Evolutionary conservation across 768 basidiomycete genomes (phyloP).

Genomic region (Nidula microcarpa): DNA sequence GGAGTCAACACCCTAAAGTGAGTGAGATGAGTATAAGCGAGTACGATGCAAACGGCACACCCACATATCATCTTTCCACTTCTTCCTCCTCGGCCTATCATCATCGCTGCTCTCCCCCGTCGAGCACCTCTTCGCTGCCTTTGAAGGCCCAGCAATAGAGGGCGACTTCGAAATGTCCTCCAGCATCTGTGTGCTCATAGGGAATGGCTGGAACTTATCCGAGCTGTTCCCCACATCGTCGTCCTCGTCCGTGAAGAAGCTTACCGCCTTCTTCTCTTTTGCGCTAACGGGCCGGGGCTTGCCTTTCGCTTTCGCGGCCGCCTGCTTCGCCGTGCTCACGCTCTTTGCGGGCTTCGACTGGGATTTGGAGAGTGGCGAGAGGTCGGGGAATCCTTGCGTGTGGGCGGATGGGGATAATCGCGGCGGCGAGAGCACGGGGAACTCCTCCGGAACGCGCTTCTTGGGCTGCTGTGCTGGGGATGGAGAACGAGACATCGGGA

Average conservation of each 20-base stretch:
- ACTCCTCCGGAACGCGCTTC: neutral
- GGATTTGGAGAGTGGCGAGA: neutral
- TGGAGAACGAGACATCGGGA: conserved; percentile 7
- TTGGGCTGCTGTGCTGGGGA: neutral
- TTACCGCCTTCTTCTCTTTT: neutral
- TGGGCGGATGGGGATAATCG: neutral
- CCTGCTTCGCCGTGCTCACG: no score
- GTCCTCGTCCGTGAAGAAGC: neutral
- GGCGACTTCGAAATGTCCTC: conserved; percentile 25
- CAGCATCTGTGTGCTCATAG: conserved; percentile 44
- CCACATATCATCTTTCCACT: conserved; percentile 35
- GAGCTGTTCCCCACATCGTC: neutral
- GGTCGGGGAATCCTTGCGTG: neutral
- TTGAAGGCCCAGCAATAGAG: neutral
- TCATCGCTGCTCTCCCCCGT: conserved; percentile 21
- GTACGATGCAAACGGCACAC: conserved; percentile 3
- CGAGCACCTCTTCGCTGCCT: conserved; percentile 12
- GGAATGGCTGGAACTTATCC: conserved; percentile 18
- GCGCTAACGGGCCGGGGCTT: neutral
- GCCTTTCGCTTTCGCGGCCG: neutral
- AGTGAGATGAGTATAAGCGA: neutral
- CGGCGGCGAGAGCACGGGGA: neutral
- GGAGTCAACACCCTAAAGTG: neutral
- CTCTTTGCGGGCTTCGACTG: neutral
- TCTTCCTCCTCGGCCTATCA: conserved; percentile 22